Evolutionary conservation across 768 basidiomycete genomes (phyloP).

Genomic region (Lentinula lateritia): DNA sequence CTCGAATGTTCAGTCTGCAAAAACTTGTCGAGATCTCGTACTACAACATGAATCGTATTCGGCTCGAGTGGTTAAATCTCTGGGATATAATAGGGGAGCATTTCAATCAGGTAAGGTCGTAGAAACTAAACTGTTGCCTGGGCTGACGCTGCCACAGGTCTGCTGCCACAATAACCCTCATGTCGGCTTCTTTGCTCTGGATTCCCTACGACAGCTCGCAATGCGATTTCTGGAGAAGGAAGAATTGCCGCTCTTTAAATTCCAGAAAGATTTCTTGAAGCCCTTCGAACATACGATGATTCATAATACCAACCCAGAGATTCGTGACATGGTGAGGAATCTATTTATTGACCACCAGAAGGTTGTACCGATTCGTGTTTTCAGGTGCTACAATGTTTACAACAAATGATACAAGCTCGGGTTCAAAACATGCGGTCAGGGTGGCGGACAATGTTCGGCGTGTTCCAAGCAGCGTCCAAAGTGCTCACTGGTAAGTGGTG

Average conservation of each 20-base stretch:
- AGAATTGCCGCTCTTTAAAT: slow-evolving; percentile 95
- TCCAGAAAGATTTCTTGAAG: slow-evolving; percentile 98
- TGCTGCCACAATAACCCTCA: slow-evolving; percentile 98
- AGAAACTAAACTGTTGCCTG: not conserved
- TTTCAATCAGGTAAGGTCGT: slow-evolving; percentile 79
- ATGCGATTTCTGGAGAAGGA: slow-evolving; percentile 99
- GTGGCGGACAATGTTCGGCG: slow-evolving; percentile 99
- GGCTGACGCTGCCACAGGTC: slow-evolving; percentile 48
- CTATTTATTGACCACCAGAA: not conserved
- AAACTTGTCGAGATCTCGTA: slow-evolving; percentile 99
- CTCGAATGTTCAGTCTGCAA: slow-evolving; percentile 93
- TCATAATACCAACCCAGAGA: slow-evolving; percentile 92
- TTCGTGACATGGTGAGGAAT: slow-evolving; percentile 82
- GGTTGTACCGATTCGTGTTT: slow-evolving; percentile 5
- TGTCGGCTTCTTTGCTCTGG: slow-evolving; percentile 94
- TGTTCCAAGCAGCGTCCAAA: slow-evolving; percentile 94
- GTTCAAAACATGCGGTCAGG: slow-evolving; percentile 95
- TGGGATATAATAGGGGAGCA: slow-evolving; percentile 99
- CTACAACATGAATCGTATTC: slow-evolving; percentile 98
- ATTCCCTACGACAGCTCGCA: slow-evolving; percentile 92
- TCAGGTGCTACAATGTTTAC: slow-evolving; percentile 93
- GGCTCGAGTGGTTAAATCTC: slow-evolving; percentile 95
- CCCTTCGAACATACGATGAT: slow-evolving; percentile 98
- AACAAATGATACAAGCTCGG: slow-evolving; percentile 97
- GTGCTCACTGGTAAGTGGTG: slow-evolving; percentile 68